phyloP scores from a whole-genome alignment of 805 yeast species.

The Candida sphagnicola region DNA sequence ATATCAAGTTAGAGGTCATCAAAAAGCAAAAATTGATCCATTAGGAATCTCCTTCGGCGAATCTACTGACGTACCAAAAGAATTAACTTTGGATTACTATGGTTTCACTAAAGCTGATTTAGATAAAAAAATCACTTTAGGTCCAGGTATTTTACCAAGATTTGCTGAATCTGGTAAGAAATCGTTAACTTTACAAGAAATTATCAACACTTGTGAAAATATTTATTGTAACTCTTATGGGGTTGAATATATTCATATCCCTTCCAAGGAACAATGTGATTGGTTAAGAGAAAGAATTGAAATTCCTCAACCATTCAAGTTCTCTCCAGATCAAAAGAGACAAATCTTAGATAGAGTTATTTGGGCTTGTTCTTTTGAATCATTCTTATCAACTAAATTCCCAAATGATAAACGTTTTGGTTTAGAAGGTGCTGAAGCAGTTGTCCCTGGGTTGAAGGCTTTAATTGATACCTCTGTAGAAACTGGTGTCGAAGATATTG shows the following conservation, averaged over 20 bases:
- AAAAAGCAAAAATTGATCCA: constrained; percentile 95
- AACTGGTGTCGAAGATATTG: constrained; percentile 90
- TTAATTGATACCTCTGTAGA: constrained; percentile 91
- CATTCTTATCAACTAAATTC: constrained; percentile 89
- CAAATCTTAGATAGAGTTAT: constrained; percentile 93
- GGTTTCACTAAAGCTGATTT: constrained; percentile 87
- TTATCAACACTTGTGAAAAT: constrained; percentile 72
- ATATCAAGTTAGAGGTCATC: constrained; percentile 97
- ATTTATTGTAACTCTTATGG: constrained; percentile 89
- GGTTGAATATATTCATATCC: constrained; percentile 94
- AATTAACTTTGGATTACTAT: constrained; percentile 87
- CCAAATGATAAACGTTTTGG: constrained; percentile 99
- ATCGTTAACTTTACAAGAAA: constrained; percentile 71
- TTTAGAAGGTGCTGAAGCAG: constrained; percentile 96
- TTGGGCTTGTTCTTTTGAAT: constrained; percentile 94
- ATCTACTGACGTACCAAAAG: constrained; percentile 62
- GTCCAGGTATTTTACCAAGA: constrained; percentile 96
- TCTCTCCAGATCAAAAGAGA: constrained; percentile 84
- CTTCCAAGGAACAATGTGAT: constrained; percentile 92
- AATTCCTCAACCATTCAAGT: constrained; percentile 83
- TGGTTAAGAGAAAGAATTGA: constrained; percentile 98
- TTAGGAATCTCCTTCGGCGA: constrained; percentile 84
- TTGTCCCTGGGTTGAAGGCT: constrained; percentile 95
- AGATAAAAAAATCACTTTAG: constrained; percentile 78
- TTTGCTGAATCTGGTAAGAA: constrained; percentile 66